These are phyloP conservation scores for Flaveria bidentis DNA, from an alignment of 129 eudicot species.

Conservation along the genomic window DNA sequence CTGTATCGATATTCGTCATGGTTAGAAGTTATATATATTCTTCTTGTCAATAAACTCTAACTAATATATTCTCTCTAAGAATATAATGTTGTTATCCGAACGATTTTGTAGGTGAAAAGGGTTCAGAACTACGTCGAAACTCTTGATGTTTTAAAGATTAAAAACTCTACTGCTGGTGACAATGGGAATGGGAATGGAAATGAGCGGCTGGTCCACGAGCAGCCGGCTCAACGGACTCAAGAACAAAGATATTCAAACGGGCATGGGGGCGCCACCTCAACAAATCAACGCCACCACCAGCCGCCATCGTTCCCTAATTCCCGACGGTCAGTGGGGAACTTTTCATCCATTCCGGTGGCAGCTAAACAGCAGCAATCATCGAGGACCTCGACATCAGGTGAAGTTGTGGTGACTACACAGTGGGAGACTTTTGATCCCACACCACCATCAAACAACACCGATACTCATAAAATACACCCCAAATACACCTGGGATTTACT, in stretches of 20 bases:
- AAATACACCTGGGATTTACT: conserved; percentile 54
- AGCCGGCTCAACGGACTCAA: conserved; percentile 8
- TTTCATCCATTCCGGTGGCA: conserved; percentile 22
- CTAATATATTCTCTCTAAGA: no score
- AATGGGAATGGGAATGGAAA: no score
- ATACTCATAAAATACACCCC: conserved; percentile 41
- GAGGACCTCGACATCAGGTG: conserved; percentile 44
- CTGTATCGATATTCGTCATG: no score
- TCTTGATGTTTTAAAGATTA: conserved; percentile 72
- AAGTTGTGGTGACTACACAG: conserved; percentile 84
- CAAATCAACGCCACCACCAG: conserved; percentile 22
- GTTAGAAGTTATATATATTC: no score
- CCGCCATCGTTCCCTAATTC: conserved; percentile 38
- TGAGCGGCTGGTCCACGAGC: not conserved
- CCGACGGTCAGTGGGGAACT: conserved; percentile 50
- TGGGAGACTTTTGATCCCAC: conserved; percentile 91
- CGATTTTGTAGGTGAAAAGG: conserved; percentile 64
- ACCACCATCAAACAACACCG: conserved; percentile 30
- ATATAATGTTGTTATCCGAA: no score
- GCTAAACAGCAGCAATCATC: conserved; percentile 32
- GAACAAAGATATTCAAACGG: conserved; percentile 33
- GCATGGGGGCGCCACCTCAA: conserved; percentile 22
- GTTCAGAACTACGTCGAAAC: conserved; percentile 90
- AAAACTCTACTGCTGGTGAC: conserved; percentile 39
- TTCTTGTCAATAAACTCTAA: no score